Evolutionary conservation across 768 basidiomycete genomes (phyloP), one percentile per base, ranked within the genome.

Genomic region (Podaxis pistillaris): DNA sequence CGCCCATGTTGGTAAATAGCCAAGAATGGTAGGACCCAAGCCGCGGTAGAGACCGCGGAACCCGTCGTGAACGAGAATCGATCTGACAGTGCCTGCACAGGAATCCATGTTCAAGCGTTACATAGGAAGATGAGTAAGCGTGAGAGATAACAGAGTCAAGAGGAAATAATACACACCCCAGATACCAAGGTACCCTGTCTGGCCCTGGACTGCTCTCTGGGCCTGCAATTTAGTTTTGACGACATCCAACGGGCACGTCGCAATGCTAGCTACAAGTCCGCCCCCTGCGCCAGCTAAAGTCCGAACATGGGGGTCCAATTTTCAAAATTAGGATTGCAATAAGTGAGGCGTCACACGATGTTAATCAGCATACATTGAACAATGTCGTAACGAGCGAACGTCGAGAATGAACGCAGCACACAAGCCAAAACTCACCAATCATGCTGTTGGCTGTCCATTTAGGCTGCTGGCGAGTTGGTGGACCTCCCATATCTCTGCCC

Each of bases 1-100:
- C 26, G 95, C 97, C 97, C 96, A 98, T 2, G 96, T 98, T 22
- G 97, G 97, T 44, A 98, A 85, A 77, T 99, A 98, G 13, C 97
- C 97, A 7, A 96, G 83, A 60, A 99, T 84, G 19, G 97, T 99
- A 13, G 97, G 97, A 19, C 96, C 96, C 19, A 99, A 83, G n/a
- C 97, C 97, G 46, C 97, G 87, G 76, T 99, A 99, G 64, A 98
- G 80, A 13, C 97, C 97, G 60, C 90, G 86, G 56, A 97, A 66
- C 13, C 97, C 97, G 63, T 91, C 90, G 64, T 85, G 85, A 83
- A 64, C 64, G 22, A 76, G 69, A 56, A 81, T 74, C 38, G 69
- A 73, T 68, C 76, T 79, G 47, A 80, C 72, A 17, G 76, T 81
- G 56, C 72, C 81, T 80, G 64, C n/a, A 46, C 44, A 46, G 17